Percentiles rank a stretch among this genome's conserved stretches.
Evolutionary conservation across 495 filamentous ascomycete species (phyloP).

Genomic region (Annulohypoxylon moriforme): DNA sequence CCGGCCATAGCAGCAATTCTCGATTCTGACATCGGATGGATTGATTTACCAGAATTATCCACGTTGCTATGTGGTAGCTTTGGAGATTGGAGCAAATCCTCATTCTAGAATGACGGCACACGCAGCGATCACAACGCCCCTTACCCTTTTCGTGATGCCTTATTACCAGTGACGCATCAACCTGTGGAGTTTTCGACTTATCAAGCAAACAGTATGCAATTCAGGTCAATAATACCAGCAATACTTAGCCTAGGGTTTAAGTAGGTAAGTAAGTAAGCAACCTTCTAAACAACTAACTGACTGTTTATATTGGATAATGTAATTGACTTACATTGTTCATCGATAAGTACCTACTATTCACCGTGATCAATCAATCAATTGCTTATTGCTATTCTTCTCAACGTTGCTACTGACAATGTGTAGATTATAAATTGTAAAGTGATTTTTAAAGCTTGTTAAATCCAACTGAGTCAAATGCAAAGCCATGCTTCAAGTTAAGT

Average conservation of each 20-base stretch:
- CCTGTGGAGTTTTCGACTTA: conserved; percentile 12
- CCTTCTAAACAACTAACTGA: not conserved
- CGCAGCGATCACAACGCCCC: conserved; percentile 35
- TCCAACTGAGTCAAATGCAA: not conserved
- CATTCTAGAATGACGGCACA: conserved; percentile 42
- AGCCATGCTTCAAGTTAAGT: not conserved
- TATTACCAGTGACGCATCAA: conserved; percentile 22
- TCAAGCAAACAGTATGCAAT: conserved; percentile 7
- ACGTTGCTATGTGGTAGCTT: conserved; percentile 8
- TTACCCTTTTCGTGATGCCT: conserved; percentile 30
- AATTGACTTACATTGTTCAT: not conserved
- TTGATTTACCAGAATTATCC: conserved; percentile 21
- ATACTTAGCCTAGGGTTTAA: not conserved
- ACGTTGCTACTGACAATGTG: not conserved
- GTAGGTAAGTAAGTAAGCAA: not conserved
- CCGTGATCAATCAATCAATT: not conserved
- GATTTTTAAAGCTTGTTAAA: not conserved
- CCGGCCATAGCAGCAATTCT: conserved; percentile 34
- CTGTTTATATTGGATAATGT: not conserved
- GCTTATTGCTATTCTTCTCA: not conserved
- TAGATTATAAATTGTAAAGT: not conserved
- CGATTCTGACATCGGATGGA: conserved; percentile 32
- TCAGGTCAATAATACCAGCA: not conserved
- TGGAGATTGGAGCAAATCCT: conserved; percentile 32
- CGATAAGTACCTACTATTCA: not conserved